Base-by-base conservation (phyloP, 306 rosid species). In the Cucurbita maxima region DNA sequence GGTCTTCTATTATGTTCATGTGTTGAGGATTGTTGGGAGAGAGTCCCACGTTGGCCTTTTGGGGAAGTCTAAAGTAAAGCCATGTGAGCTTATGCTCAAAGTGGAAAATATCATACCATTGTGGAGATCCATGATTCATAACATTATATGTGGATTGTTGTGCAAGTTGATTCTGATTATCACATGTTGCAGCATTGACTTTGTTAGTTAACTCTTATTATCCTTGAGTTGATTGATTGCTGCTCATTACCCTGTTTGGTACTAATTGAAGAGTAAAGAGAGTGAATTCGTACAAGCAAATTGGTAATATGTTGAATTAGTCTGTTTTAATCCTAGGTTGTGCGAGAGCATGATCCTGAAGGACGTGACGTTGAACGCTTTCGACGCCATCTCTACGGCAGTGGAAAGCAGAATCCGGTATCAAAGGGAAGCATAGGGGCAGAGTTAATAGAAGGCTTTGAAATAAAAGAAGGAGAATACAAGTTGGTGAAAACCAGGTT, bases 321-420 rank as follows among this genome's bases (percentile, higher is more conserved):
- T 41, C 34, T 0, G 45, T 67, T 15, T 43, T 48, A 14, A 8
- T 25, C 53, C 6, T 70, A 93, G 97, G 95, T 90, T 54, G 91
- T 94, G 37, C 92, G 97, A 7, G 96, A 90, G 76, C 97, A 94
- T 9, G 98, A 94, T 71, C 83, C 86, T 54, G 77, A 80, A 57
- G 98, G 97, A 74, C 87, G 98, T 76, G 98, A 94, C 55, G 97
- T 89, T 58, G 97, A 94, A 73, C 87, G 83, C 72, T 94, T 89
- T 63, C 92, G 98, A 5, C 81, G 83, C 71, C 97, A 89, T 76
- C 77, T 85, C n/a, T 90, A 89, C 66, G 38, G 61, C 10, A 57
- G 45, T 1, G 95, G 82, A 59, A 74, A 73, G 81, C 83, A 64
- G 57, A 90, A 91, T 67, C 96, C 92, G 13, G 78, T 85, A 4